Base-by-base conservation (phyloP, 768 basidiomycete species). In the Auriculariales sp. region DNA sequence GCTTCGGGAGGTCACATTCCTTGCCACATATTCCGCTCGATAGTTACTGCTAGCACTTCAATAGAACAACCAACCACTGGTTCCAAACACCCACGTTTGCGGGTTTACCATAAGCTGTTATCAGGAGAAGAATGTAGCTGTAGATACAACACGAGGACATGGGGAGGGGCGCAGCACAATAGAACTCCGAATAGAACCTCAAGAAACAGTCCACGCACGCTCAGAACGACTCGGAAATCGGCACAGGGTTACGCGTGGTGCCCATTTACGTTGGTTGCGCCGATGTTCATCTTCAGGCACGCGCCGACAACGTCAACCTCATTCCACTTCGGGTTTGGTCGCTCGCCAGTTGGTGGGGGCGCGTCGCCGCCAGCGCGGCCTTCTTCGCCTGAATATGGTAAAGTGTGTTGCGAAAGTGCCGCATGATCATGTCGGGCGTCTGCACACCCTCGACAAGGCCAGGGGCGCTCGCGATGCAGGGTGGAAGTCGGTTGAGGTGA, bases 401-500 rank as follows among this genome's bases (percentile, higher is more conserved):
- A 44, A 99, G 66, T 12, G 91, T 91, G 64, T 94, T 97, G 49
- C 80, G 75, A 73, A 98, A 98, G 66, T 99, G 95, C 46, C 88
- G 74, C 1, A 76, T 72, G 56, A 98, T 95, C 83, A 93, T 89
- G 39, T 95, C 93, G 11, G 91, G 88, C 4, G 87, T 83, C 54
- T 91, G 83, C 0, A 91, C 84, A 9, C 89, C 90, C 59, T 98
- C 95, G 52, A 98, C 79, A 31, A 93, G 72, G 17, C 92, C 92
- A 4, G 86, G 81, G 86, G 84, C 24, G 87, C 86, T 24, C 89
- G 81, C 56, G 89, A 81, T 0, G 88, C 81, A 0, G 91, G 87
- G 58, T 94, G 90, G 2, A 91, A 78, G 59, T 93, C 88, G 15
- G 83, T 80, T 1, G 85, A 84, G 31, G 83, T 76, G 57, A 97